Base-by-base conservation (phyloP, 1,284 basidiomycete genomes). In the Boletus mariae region DNA sequence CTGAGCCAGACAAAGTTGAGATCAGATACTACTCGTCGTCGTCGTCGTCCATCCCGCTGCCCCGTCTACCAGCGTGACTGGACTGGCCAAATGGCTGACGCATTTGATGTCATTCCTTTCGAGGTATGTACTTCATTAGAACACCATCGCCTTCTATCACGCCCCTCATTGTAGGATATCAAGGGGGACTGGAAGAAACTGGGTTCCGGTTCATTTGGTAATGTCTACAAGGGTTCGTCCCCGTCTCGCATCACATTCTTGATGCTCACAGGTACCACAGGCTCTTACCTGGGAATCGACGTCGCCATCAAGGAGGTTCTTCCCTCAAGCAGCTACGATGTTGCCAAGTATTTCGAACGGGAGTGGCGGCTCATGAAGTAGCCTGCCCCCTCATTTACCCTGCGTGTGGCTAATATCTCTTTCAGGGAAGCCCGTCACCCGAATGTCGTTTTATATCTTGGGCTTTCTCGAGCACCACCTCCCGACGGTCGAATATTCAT, bases 281-380 rank as follows among this genome's bases (percentile, higher is more conserved):
- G 90, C 2, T 83, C 77, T 26, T 98, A 98, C 73, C 83, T 98
- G 26, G 95, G 94, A 4, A 91, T 97, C 59, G 92, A 96, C 61
- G 92, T 98, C 28, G 94, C 94, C 35, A 92, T 98, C 73, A 98
- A 98, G 73, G 94, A 96, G 73, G 91, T 97, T 3, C 78, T 94
- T 3, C 91, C 92, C 0, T 93, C 89, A 13, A 90, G 76, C 13
- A 90, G 90, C 60, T 96, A 97, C 71, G 92, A 96, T 64, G 91
- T 98, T 26, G 83, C 89, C 64, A 99, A 99, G 74, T 98, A 98
- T 75, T 97, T 98, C 72, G 93, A 96, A 66, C 83, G 96, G 34
- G 96, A 99, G 78, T 97, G 94, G 89, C 83, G 92, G 29, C 82
- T 98, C 42, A 95, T 98, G 92, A 93, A 93, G 78, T 82, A 59